A percentile compares a stretch with the other conserved stretches of the same genome.
These are phyloP conservation scores for Thozetella sp. DNA, from an alignment of 495 filamentous ascomycete species.

Conservation along the genomic window DNA sequence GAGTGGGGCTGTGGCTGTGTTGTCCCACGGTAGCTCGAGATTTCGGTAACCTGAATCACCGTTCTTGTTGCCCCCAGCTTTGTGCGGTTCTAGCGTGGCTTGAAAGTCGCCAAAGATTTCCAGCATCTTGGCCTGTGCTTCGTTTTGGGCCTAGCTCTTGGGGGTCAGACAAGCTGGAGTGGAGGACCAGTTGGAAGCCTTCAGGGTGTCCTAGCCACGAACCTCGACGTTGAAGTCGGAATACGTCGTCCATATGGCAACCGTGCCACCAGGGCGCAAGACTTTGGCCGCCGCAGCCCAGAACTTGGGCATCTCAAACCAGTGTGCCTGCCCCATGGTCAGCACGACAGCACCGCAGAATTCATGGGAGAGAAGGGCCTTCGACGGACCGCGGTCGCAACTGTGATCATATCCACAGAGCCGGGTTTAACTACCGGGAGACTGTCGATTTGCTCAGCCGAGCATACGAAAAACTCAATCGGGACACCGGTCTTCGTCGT, in stretches of 20 bases:
- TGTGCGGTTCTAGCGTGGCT: slow-evolving; percentile 31
- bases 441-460: slow-evolving; percentile 43
- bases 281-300: slow-evolving; percentile 58
- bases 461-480: slow-evolving; percentile 40
- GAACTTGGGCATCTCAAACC: slow-evolving; percentile 61
- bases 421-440: slow-evolving; percentile 16
- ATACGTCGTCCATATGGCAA: slow-evolving; percentile 50
- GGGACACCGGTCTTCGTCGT: slow-evolving; percentile 20
- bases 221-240: slow-evolving; percentile 8
- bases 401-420: slow-evolving; percentile 53
- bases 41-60: slow-evolving; percentile 35
- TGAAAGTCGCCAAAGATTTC: background rate
- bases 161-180: slow-evolving; percentile 8
- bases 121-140: background rate
- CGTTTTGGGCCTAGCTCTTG: slow-evolving; percentile 2
- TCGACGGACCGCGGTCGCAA: slow-evolving; percentile 34
- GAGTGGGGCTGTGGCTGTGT: slow-evolving; percentile 21
- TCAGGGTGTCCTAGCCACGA: too few species aligned
- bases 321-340: slow-evolving; percentile 45
- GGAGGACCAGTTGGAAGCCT: too few species aligned
- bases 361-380: slow-evolving; percentile 17
- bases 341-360: background rate
- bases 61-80: slow-evolving; percentile 33
- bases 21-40: slow-evolving; percentile 54
- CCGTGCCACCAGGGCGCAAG: slow-evolving; percentile 55